phyloP scores from a whole-genome alignment of 371 early-diverging fungal species.

The Thermomucor indicae-seudaticae region DNA sequence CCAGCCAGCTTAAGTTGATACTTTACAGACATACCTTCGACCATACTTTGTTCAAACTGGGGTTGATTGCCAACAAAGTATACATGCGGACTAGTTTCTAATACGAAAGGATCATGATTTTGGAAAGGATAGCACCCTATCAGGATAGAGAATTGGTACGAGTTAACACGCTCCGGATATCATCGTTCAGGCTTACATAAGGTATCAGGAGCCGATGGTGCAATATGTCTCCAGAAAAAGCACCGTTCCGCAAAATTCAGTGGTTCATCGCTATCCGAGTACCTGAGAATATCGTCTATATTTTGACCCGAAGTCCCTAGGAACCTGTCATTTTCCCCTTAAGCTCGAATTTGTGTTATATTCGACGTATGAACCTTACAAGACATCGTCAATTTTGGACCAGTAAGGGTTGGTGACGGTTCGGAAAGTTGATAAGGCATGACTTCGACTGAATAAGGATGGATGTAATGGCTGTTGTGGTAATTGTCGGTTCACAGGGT shows the following conservation, averaged over 20 bases:
- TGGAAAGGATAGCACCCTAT: constrained; percentile 85
- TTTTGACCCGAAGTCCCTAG: constrained; percentile 86
- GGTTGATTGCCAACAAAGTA: constrained; percentile 91
- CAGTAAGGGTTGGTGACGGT: constrained; percentile 79
- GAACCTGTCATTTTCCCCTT: too few species aligned
- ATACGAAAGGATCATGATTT: constrained; percentile 81
- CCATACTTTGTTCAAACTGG: constrained; percentile 58
- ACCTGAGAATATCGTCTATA: constrained; percentile 78
- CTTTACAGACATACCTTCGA: constrained; percentile 48
- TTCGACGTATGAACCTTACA: too few species aligned
- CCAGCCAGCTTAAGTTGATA: too few species aligned
- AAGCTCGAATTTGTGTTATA: too few species aligned
- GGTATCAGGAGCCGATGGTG: constrained; percentile 93
- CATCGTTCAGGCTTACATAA: constrained; percentile 53
- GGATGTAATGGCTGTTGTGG: constrained; percentile 87
- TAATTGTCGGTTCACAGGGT: constrained; percentile 72
- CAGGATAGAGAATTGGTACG: neutral
- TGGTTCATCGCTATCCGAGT: constrained; percentile 51
- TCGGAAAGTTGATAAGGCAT: constrained; percentile 54
- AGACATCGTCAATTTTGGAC: constrained; percentile 61
- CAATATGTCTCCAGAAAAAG: constrained; percentile 79
- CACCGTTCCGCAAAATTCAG: constrained; percentile 66
- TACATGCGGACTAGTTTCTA: constrained; percentile 71
- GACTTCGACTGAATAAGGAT: constrained; percentile 62
- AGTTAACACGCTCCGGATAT: neutral